Evolutionary conservation across 1,284 basidiomycete genomes (phyloP), one percentile per base, ranked within the genome.

Genomic region (Ceratobasidium sp.): DNA sequence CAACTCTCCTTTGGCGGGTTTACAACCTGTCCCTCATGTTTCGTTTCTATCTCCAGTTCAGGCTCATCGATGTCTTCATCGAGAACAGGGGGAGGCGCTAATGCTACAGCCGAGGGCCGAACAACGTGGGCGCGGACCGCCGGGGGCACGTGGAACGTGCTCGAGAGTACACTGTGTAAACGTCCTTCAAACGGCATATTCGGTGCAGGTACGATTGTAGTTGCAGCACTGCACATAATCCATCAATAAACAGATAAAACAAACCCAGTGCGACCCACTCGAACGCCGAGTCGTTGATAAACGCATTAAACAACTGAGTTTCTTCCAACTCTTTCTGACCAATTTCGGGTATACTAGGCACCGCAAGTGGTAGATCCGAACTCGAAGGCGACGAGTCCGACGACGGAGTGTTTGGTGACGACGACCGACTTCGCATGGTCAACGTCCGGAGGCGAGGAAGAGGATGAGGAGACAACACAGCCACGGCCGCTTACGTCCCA

Each of bases 341-440:
- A 6, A 51, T 51, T 20, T 63, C 60, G 15, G 71, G 23, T 3
- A n/a, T 18, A 10, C 44, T 56, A 15, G 63, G 51, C 28, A 46
- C 63, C 5, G 61, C 73, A 12, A 76, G 63, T 18, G 73, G 73
- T 3, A 76, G 61, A 55, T 76, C 73, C 39, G 73, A 76, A n/a
- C 73, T 76, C 73, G 73, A 76, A n/a, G 73, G 73, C 28, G 73
- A 76, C 63, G 73, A 76, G 51, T 76, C 73, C 39, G 73, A 76
- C 49, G 73, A 76, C 13, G 73, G 73, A 20, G 73, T 76, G 63
- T 76, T 76, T 18, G 73, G 73, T 51, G 73, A 76, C 39, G 73
- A 76, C 49, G 73, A 76, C 73, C 73, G 73, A 18, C 73, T 53
- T 13, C 61, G 61, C 73, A 67, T 76, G 46, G 67, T 69, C 15